These are phyloP conservation scores for Lentinus polychrous DNA, from an alignment of 1,284 basidiomycete genomes.

Conservation along the genomic window DNA sequence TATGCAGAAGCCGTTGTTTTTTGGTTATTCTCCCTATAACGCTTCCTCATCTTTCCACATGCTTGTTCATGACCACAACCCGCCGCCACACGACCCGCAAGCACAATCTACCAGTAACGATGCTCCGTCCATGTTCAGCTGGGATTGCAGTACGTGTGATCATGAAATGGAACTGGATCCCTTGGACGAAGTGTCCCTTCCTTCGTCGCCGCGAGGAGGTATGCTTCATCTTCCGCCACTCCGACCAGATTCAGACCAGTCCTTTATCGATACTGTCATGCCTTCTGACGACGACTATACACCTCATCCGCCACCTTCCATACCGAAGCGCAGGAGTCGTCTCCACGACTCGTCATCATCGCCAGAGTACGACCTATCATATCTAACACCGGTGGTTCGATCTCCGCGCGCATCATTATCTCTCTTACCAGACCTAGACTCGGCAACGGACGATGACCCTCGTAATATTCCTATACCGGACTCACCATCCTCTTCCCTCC, in stretches of 20 bases:
- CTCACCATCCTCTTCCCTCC: slow-evolving; percentile 12
- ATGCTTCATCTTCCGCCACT: slow-evolving; percentile 2
- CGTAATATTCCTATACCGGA: background rate
- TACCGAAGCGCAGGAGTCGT: background rate
- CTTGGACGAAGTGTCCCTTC: background rate
- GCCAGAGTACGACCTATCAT: slow-evolving; percentile 3
- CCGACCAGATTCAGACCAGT: background rate
- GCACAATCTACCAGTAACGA: too few relatives aligned
- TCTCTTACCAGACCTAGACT: slow-evolving; percentile 5
- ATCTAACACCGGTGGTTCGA: slow-evolving; percentile 4
- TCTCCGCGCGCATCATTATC: slow-evolving; percentile 3
- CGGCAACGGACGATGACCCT: slow-evolving; percentile 7
- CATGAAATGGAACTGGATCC: background rate
- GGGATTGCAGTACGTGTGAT: too few relatives aligned
- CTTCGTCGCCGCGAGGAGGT: slow-evolving; percentile 4
- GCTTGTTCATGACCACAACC: background rate
- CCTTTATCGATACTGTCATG: slow-evolving; percentile 1
- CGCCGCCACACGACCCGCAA: background rate
- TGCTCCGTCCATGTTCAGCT: too few relatives aligned
- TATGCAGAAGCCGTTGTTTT: background rate
- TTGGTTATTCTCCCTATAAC: background rate
- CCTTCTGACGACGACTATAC: slow-evolving; percentile 4
- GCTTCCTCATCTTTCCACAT: background rate
- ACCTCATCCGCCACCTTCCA: background rate
- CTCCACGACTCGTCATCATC: background rate